phyloP scores from a whole-genome alignment of 768 basidiomycete species.

The Mycena leptocephala region DNA sequence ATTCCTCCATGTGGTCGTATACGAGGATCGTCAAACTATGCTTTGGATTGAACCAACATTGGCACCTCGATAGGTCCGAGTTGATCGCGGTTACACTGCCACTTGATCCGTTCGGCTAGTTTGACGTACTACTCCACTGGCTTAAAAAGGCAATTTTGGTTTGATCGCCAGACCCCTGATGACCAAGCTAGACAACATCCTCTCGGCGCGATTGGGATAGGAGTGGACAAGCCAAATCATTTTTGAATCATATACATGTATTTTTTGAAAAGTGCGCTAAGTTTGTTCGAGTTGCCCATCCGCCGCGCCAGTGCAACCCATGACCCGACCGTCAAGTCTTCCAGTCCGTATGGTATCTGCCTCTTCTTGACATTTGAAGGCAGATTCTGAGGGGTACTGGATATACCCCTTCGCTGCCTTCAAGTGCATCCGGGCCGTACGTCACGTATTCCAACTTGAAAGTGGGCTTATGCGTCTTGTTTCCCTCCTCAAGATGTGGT shows the following conservation, averaged over 20 bases:
- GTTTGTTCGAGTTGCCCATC: slow-evolving; percentile 67
- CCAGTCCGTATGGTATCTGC: slow-evolving; percentile 81
- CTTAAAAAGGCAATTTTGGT: not conserved
- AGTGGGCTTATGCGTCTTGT: slow-evolving; percentile 66
- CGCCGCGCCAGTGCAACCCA: slow-evolving; percentile 80
- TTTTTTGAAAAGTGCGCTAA: slow-evolving; percentile 76
- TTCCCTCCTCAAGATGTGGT: slow-evolving; percentile 66
- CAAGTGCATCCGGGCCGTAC: slow-evolving; percentile 57
- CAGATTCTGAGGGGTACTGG: slow-evolving; percentile 72
- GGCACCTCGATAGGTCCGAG: too few species aligned
- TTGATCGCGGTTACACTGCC: not conserved
- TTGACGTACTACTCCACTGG: not conserved
- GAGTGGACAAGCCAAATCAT: too few species aligned
- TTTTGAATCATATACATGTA: slow-evolving; percentile 77
- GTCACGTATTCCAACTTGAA: slow-evolving; percentile 90
- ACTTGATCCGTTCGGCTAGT: not conserved
- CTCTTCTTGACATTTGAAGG: slow-evolving; percentile 64
- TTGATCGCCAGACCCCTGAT: not conserved
- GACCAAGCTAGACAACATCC: too few species aligned
- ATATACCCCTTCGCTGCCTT: slow-evolving; percentile 49
- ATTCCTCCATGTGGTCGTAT: too few species aligned
- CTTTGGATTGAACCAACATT: too few species aligned
- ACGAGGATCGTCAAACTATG: too few species aligned
- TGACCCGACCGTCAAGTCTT: slow-evolving; percentile 83
- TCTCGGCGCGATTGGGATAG: too few species aligned